Evolutionary conservation across 1,284 basidiomycete genomes (phyloP).

Genomic region (Agaricales sp.): DNA sequence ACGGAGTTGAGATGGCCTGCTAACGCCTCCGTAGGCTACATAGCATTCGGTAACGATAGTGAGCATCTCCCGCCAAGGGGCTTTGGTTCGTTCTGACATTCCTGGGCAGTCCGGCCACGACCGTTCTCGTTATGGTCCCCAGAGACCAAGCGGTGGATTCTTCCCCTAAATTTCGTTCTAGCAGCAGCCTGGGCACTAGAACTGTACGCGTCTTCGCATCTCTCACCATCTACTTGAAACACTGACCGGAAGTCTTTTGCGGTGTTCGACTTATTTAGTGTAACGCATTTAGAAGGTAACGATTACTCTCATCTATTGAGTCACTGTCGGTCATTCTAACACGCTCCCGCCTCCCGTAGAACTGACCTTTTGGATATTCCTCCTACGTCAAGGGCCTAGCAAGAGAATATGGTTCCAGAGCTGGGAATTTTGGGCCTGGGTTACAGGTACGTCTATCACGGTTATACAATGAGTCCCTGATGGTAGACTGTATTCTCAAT

Average conservation of each 20-base stretch:
- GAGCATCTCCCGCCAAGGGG: neutral
- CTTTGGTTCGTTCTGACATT: conserved; percentile 5
- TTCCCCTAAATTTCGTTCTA: conserved; percentile 58
- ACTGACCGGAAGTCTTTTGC: conserved; percentile 2
- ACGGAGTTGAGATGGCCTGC: conserved; percentile 4
- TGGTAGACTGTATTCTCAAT: conserved; percentile 8
- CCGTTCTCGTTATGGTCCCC: conserved; percentile 39
- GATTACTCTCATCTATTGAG: too few species aligned
- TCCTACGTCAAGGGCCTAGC: conserved; percentile 57
- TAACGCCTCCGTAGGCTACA: conserved; percentile 27
- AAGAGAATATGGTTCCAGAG: conserved; percentile 64
- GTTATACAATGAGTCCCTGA: neutral
- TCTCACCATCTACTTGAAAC: neutral
- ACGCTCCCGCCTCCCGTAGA: conserved; percentile 32
- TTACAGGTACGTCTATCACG: conserved; percentile 31
- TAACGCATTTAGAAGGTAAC: conserved; percentile 73
- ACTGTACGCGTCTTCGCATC: conserved; percentile 34
- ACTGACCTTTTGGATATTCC: conserved; percentile 67
- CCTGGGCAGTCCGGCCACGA: conserved; percentile 37
- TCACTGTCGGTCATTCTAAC: too few species aligned
- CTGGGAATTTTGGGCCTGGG: conserved; percentile 54
- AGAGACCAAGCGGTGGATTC: conserved; percentile 38
- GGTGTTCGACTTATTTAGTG: conserved; percentile 25
- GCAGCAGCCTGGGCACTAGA: conserved; percentile 64
- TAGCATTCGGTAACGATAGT: conserved; percentile 9